Evolutionary conservation across 2,329 filamentous ascomycete species (phyloP).

Genomic region (Dissoconium aciculare): DNA sequence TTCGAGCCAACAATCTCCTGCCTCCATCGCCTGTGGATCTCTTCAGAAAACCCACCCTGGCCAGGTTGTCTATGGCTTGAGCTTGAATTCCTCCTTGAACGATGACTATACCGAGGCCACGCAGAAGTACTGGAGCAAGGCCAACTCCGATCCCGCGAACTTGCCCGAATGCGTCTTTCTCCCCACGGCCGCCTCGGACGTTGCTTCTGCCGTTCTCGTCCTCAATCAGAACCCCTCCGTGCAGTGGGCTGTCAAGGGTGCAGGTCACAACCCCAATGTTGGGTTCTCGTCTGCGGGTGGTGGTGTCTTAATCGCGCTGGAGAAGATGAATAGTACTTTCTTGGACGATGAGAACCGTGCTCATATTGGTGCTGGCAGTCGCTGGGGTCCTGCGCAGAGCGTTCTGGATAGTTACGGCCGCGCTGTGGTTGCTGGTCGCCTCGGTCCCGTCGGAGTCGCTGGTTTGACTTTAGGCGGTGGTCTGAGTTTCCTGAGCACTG

Average conservation of each 20-base stretch:
- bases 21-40: constrained; percentile 3
- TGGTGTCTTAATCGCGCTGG: constrained; percentile 31
- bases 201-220: constrained; percentile 37
- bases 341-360: constrained; percentile 19
- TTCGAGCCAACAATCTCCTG: neutral
- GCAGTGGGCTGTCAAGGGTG: constrained; percentile 41
- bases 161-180: constrained; percentile 22
- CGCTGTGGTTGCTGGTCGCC: constrained; percentile 14
- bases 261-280: constrained; percentile 35
- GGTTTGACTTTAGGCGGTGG: constrained; percentile 21
- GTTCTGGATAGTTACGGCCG: constrained; percentile 12
- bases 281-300: constrained; percentile 33
- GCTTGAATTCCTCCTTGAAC: constrained; percentile 7
- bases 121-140: constrained; percentile 11
- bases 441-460: constrained; percentile 16
- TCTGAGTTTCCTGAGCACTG: constrained; percentile 13
- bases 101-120: constrained; percentile 8
- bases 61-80: constrained; percentile 9
- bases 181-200: constrained; percentile 36
- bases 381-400: constrained; percentile 14
- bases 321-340: constrained; percentile 29
- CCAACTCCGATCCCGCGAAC: constrained; percentile 9
- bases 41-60: constrained; percentile 5
- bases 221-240: constrained; percentile 34
- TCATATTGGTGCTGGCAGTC: constrained; percentile 14